Evolutionary conservation across 345 rosid species (phyloP).

Genomic region (Pugionium dolabratum): DNA sequence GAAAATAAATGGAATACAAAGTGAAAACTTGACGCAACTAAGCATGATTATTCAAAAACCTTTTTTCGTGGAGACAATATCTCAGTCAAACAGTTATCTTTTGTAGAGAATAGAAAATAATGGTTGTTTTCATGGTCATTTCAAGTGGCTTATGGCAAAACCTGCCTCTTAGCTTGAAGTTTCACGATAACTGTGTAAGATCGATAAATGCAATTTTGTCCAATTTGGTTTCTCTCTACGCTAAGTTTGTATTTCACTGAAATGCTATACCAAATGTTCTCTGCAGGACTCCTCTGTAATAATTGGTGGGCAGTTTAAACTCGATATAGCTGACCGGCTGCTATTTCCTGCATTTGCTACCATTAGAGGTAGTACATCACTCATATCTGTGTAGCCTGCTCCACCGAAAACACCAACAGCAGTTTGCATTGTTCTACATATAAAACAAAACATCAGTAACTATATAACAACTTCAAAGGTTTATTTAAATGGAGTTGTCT

Average conservation of each 20-base stretch:
- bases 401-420: conserved; percentile 98
- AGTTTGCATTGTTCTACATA: conserved; percentile 86
- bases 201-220: neutral
- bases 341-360: conserved; percentile 88
- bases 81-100: neutral
- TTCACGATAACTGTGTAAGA: neutral
- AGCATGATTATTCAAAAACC: neutral
- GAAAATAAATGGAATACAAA: neutral
- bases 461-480: neutral
- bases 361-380: conserved; percentile 78
- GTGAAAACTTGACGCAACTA: conserved; percentile 20
- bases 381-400: conserved; percentile 63
- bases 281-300: conserved; percentile 86
- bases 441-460: neutral
- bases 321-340: conserved; percentile 75
- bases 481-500: neutral
- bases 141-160: too few species aligned
- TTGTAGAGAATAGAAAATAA: too few species aligned
- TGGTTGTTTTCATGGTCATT: too few species aligned
- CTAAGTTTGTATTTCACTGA: conserved; percentile 9
- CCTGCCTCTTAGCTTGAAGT: neutral
- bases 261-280: conserved; percentile 80
- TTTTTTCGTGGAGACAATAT: neutral
- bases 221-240: neutral
- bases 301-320: conserved; percentile 73